phyloP scores from a whole-genome alignment of 148 eudicot species.

The Heliamphora exappendiculata region DNA sequence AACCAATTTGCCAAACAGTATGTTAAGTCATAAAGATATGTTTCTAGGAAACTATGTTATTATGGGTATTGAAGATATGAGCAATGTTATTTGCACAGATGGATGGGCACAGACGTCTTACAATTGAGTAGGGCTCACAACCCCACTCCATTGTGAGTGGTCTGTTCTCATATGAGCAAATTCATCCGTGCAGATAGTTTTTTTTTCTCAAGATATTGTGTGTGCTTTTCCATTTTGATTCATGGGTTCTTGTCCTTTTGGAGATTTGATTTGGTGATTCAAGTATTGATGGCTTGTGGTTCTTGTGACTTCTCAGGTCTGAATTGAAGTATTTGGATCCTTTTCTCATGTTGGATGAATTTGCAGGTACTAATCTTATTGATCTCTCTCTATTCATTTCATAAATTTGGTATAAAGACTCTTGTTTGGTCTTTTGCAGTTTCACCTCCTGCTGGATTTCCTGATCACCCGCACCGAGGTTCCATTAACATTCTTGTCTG shows the following conservation, averaged over 20 bases:
- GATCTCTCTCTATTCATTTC: not conserved
- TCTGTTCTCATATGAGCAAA: too few species aligned
- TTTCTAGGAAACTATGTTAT: too few species aligned
- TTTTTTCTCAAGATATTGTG: too few species aligned
- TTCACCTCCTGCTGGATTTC: slow-evolving; percentile 90
- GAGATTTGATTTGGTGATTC: not conserved
- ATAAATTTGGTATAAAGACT: not conserved
- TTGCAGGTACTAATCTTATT: slow-evolving; percentile 44
- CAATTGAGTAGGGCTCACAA: too few species aligned
- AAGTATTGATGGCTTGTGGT: not conserved
- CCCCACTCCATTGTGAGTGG: too few species aligned
- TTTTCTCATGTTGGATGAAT: slow-evolving; percentile 87
- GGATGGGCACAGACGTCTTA: too few species aligned
- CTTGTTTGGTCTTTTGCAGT: slow-evolving; percentile 36
- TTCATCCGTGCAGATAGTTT: too few species aligned
- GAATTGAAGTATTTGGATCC: slow-evolving; percentile 81
- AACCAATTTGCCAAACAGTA: too few species aligned
- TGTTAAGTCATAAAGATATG: too few species aligned
- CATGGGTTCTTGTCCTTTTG: not conserved
- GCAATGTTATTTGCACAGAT: too few species aligned
- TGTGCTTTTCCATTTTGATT: not conserved
- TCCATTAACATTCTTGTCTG: not conserved
- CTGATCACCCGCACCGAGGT: slow-evolving; percentile 99
- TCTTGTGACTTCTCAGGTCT: slow-evolving; percentile 37
- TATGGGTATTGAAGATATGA: too few species aligned